Conservation (phyloP, 768 basidiomycete species). For the Porphyrellus cyaneotinctus region DNA sequence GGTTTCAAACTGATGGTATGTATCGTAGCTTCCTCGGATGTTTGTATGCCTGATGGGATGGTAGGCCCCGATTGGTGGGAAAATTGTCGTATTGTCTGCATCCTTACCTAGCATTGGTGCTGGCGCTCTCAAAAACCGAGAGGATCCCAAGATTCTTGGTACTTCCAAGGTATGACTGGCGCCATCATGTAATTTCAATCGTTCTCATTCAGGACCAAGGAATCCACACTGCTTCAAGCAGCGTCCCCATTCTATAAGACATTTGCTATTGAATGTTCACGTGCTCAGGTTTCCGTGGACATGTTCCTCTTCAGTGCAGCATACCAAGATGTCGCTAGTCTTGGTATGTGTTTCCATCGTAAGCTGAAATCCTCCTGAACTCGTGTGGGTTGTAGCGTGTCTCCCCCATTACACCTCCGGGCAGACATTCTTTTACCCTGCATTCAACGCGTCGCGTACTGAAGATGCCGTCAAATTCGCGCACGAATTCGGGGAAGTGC, state of each 20-base stretch:
- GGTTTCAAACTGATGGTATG: constrained; percentile 91
- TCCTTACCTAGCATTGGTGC: constrained; percentile 84
- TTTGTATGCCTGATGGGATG: neutral
- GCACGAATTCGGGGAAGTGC: constrained; percentile 90
- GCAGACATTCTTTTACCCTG: constrained; percentile 97
- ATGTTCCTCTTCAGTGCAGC: constrained; percentile 97
- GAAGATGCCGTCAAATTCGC: constrained; percentile 99
- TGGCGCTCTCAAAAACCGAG: constrained; percentile 91
- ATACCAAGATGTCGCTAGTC: constrained; percentile 93
- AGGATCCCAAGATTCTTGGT: constrained; percentile 94
- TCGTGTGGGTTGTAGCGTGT: constrained; percentile 51
- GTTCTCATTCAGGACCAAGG: constrained; percentile 41
- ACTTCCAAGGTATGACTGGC: constrained; percentile 69
- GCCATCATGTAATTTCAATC: neutral
- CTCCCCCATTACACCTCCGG: constrained; percentile 97
- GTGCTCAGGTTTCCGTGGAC: constrained; percentile 95
- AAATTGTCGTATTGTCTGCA: constrained; percentile 84
- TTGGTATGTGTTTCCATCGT: constrained; percentile 46
- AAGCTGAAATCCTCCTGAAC: neutral
- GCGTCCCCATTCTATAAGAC: constrained; percentile 96
- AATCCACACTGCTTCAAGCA: constrained; percentile 90
- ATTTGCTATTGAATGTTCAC: constrained; percentile 97
- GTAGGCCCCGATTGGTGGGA: constrained; percentile 89
- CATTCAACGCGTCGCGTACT: constrained; percentile 89
- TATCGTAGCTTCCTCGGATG: neutral